Conservation (phyloP, 148 eudicot species). For the Nepenthes mirabilis region DNA sequence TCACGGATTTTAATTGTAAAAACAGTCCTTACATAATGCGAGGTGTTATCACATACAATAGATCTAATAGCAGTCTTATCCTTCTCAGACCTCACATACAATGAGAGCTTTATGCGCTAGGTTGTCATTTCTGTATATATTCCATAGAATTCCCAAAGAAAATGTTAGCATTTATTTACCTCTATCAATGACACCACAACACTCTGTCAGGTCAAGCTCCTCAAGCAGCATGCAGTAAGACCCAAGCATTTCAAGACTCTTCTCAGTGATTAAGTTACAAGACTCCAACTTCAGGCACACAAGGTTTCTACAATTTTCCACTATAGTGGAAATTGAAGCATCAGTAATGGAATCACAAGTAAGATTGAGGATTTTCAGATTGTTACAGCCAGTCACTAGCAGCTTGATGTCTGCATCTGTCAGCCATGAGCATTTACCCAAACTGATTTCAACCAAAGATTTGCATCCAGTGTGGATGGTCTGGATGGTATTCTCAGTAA, state of each 20-base stretch:
- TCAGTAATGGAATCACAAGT: conserved; percentile 56
- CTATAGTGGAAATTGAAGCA: conserved; percentile 44
- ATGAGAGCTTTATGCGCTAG: too few relatives aligned
- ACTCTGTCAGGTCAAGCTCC: conserved; percentile 81
- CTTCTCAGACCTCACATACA: too few relatives aligned
- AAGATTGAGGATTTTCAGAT: conserved; percentile 43
- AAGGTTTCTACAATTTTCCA: conserved; percentile 35
- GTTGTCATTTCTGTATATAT: too few relatives aligned
- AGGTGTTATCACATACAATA: too few relatives aligned
- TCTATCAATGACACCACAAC: conserved; percentile 48
- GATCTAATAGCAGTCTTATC: too few relatives aligned
- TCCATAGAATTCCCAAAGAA: not conserved
- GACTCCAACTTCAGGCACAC: conserved; percentile 54
- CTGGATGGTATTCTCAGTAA: conserved; percentile 27
- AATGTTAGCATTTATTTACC: conserved; percentile 19
- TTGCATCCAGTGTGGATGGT: conserved; percentile 29
- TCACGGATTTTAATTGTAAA: too few relatives aligned
- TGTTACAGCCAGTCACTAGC: conserved; percentile 33
- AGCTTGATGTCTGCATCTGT: conserved; percentile 30
- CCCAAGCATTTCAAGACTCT: conserved; percentile 41
- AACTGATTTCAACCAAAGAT: conserved; percentile 42
- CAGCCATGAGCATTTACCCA: conserved; percentile 66
- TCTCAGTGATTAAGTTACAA: conserved; percentile 46
- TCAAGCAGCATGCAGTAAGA: conserved; percentile 34
- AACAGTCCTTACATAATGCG: too few relatives aligned